phyloP scores from a whole-genome alignment of 129 eudicot genomes.

The Deinandra increscens region DNA sequence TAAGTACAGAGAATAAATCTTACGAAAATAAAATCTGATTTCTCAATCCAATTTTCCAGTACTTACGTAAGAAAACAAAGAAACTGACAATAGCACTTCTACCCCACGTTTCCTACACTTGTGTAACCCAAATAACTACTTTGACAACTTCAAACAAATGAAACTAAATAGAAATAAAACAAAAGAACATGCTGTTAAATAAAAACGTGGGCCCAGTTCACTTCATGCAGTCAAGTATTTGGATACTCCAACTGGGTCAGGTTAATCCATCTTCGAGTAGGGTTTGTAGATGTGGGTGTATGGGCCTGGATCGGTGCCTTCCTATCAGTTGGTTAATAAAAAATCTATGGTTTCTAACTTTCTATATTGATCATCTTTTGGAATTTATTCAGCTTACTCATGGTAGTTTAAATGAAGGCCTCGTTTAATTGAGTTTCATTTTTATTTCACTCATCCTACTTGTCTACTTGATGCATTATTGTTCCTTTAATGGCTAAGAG shows the following conservation, averaged over 20 bases:
- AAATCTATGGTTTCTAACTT: background rate
- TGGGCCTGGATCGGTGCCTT: background rate
- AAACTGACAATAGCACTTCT: background rate
- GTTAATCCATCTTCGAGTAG: background rate
- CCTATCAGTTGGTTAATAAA: background rate
- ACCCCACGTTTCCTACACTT: constrained; percentile 3
- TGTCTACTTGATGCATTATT: constrained; percentile 20
- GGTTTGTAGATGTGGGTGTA: background rate
- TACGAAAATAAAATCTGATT: background rate
- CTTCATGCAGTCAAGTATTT: background rate
- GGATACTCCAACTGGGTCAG: background rate
- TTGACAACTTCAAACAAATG: background rate
- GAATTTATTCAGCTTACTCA: constrained; percentile 20
- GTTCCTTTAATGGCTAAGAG: constrained; percentile 19
- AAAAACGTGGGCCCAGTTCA: background rate
- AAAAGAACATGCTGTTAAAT: constrained; percentile 1
- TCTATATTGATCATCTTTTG: constrained; percentile 1
- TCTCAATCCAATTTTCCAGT: background rate
- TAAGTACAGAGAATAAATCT: background rate
- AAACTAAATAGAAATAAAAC: background rate
- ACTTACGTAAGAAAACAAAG: background rate
- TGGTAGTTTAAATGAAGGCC: constrained; percentile 16
- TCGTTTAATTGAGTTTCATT: background rate
- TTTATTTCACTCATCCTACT: constrained; percentile 13
- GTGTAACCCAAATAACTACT: background rate